Conservation (phyloP, 768 basidiomycete species). For the Russula vinacea region DNA sequence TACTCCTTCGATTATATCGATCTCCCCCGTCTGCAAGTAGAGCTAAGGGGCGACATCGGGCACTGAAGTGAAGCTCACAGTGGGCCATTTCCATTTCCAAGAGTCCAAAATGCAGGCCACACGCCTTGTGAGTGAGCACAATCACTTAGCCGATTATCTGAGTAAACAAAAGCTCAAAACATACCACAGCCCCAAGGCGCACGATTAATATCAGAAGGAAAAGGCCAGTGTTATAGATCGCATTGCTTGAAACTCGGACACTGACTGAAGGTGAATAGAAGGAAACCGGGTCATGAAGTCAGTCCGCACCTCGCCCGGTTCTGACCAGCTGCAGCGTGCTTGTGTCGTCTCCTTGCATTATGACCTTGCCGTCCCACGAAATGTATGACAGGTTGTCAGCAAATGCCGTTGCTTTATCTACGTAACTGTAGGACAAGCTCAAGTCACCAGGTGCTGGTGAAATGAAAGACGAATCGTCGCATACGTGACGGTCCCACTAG, state of each 20-base stretch:
- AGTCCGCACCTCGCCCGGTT: conserved; percentile 57
- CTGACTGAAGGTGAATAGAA: conserved; percentile 38
- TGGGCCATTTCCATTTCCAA: conserved; percentile 63
- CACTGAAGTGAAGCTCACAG: conserved; percentile 40
- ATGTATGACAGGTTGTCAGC: conserved; percentile 54
- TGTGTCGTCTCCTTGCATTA: conserved; percentile 77
- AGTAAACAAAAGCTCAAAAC: conserved; percentile 30
- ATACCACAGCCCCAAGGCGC: conserved; percentile 89
- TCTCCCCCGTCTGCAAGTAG: conserved; percentile 61
- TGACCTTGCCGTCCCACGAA: conserved; percentile 53
- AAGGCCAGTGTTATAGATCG: conserved; percentile 68
- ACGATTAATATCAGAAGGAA: conserved; percentile 76
- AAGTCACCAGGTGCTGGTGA: background rate
- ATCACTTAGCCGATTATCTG: background rate
- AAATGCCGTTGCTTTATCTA: conserved; percentile 54
- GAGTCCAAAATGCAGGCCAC: conserved; percentile 83
- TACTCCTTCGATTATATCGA: conserved; percentile 82
- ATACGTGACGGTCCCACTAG: conserved; percentile 69
- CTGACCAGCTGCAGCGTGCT: conserved; percentile 52
- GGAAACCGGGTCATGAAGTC: background rate
- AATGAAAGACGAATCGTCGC: conserved; percentile 31
- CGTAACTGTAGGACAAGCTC: conserved; percentile 48
- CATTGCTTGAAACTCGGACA: conserved; percentile 70
- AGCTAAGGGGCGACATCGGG: conserved; percentile 22
- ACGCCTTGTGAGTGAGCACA: conserved; percentile 45